Percentiles rank a stretch among this genome's conserved stretches.
Conservation (phyloP, 73 alveolate species). For the Halteria grandinella region DNA sequence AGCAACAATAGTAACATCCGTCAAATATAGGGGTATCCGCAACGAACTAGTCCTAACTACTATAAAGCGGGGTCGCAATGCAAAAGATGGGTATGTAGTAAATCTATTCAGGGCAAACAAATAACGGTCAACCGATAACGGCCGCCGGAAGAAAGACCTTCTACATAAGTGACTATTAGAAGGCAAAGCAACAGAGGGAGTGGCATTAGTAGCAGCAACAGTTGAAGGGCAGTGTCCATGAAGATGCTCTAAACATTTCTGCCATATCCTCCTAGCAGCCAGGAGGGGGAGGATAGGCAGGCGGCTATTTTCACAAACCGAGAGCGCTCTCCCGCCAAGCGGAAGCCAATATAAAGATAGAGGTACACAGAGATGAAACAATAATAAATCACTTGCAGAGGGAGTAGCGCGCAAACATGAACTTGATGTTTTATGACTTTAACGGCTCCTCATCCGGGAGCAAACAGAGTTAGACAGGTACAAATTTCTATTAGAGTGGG, state of each 20-base stretch:
- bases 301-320: constrained; percentile 32
- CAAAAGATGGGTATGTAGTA: no score
- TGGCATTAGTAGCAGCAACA: not conserved
- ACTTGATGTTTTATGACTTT: constrained; percentile 47
- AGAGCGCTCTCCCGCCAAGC: constrained; percentile 47
- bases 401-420: constrained; percentile 47
- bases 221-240: not conserved
- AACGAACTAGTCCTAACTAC: not conserved
- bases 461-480: constrained; percentile 5
- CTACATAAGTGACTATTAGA: constrained; percentile 32
- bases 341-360: constrained; percentile 43
- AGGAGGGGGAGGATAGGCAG: no score
- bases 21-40: not conserved
- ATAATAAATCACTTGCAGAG: constrained; percentile 29
- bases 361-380: constrained; percentile 40
- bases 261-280: no score
- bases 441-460: constrained; percentile 37
- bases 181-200: not conserved
- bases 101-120: no score
- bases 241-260: no score
- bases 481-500: not conserved
- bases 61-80: no score
- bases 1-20: not conserved
- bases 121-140: no score
- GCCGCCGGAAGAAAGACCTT: constrained; percentile 51